These are phyloP conservation scores for Arxiozyma heterogenica DNA, from an alignment of 1,139 yeast genomes.

Conservation along the genomic window DNA sequence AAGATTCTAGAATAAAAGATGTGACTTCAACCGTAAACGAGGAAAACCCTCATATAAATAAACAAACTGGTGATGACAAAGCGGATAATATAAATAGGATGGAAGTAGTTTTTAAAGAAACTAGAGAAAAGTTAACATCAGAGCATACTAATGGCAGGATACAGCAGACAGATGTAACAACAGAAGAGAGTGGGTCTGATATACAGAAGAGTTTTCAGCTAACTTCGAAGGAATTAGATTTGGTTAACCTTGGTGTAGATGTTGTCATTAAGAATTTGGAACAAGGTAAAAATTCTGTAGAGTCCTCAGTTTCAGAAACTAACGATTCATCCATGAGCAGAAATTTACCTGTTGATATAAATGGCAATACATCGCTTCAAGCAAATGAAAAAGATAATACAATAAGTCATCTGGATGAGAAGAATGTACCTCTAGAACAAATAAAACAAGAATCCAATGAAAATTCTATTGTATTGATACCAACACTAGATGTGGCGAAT, in stretches of 20 bases:
- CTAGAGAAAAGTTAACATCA: not conserved
- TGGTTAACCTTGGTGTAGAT: not conserved
- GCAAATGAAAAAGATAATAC: not conserved
- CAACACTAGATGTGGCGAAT: slow-evolving; percentile 1
- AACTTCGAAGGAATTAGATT: not conserved
- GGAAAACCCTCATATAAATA: not conserved
- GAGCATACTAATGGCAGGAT: not conserved
- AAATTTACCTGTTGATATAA: not conserved
- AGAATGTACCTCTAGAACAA: not conserved
- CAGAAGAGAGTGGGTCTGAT: not conserved
- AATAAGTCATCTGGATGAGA: not conserved
- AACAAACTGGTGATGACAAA: not conserved
- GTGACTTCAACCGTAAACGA: not conserved
- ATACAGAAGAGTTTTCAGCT: not conserved
- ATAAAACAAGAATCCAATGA: not conserved
- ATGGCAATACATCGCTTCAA: not conserved
- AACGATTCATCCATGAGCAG: not conserved
- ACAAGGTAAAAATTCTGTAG: not conserved
- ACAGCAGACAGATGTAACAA: not conserved
- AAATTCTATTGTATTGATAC: not conserved
- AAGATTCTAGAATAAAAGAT: not conserved
- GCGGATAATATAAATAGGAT: not conserved
- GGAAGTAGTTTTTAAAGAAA: not conserved
- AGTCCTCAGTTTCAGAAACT: not conserved
- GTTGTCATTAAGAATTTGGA: not conserved